These are phyloP conservation scores for Pyrus communis DNA, from an alignment of 306 rosid genomes.

Conservation along the genomic window DNA sequence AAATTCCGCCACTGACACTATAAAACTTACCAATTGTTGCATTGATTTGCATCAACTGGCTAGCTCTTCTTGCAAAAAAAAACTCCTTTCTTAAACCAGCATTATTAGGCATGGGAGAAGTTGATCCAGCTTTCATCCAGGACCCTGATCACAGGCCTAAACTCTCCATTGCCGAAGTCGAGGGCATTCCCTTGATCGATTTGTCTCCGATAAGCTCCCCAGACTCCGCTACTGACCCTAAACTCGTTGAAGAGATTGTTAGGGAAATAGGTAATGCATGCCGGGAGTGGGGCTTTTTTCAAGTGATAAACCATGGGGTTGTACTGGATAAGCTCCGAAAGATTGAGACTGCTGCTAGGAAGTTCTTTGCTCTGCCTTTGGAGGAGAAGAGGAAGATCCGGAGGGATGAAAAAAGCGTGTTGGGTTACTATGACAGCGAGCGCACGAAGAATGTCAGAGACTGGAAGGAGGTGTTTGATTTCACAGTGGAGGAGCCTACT, in stretches of 20 bases:
- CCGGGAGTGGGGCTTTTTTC: conserved; percentile 79
- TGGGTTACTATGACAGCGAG: conserved; percentile 73
- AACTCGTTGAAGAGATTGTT: conserved; percentile 3
- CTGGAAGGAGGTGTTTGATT: conserved; percentile 89
- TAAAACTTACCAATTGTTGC: not conserved
- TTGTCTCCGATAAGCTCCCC: conserved; percentile 36
- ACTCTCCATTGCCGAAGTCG: no score
- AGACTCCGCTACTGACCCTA: no score
- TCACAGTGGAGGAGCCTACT: conserved; percentile 45
- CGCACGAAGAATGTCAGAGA: conserved; percentile 75
- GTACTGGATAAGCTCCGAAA: conserved; percentile 28
- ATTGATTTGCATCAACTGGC: not conserved
- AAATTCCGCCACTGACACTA: not conserved
- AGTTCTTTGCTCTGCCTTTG: conserved; percentile 28
- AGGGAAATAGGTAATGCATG: conserved; percentile 55
- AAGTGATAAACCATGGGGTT: conserved; percentile 66
- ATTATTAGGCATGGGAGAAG: conserved; percentile 42
- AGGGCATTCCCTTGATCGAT: no score
- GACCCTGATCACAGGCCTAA: conserved; percentile 31
- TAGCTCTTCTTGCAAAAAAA: not conserved
- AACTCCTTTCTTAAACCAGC: not conserved
- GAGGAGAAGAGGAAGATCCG: conserved; percentile 54
- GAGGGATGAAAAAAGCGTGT: conserved; percentile 35
- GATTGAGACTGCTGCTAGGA: conserved; percentile 34
- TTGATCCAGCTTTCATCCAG: conserved; percentile 53